A percentile compares a stretch with the other conserved stretches of the same genome.
phyloP scores from a whole-genome alignment of 192 early-diverging fungal genomes.

The Allomyces macrogynus region DNA sequence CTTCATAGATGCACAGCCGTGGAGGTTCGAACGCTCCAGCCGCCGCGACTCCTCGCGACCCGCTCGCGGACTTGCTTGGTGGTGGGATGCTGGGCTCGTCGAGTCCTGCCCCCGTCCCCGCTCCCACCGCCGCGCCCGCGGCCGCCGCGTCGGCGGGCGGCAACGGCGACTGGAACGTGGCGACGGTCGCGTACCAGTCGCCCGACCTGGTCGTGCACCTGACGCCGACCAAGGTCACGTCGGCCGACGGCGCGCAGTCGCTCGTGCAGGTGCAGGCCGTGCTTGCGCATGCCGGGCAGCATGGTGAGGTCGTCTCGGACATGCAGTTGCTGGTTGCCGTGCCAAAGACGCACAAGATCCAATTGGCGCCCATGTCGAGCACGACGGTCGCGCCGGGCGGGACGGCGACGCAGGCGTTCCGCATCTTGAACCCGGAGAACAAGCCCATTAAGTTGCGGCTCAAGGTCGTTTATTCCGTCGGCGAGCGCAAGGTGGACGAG shows the following conservation, averaged over 20 bases:
- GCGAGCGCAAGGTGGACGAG: constrained; percentile 25
- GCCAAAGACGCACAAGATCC: constrained; percentile 72
- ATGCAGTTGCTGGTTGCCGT: constrained; percentile 82
- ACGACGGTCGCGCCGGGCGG: constrained; percentile 36
- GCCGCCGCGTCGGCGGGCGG: constrained; percentile 2
- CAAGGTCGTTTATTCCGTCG: constrained; percentile 23
- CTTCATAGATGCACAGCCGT: too few relatives aligned
- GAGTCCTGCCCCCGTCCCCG: constrained; percentile 13
- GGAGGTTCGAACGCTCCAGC: too few relatives aligned
- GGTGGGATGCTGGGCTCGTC: constrained; percentile 10
- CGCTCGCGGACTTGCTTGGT: constrained; percentile 63
- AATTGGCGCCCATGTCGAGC: constrained; percentile 57
- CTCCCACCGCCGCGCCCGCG: constrained; percentile 12
- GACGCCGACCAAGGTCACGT: neutral
- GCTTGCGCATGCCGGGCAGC: too few relatives aligned
- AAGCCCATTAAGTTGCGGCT: constrained; percentile 27
- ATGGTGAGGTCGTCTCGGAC: constrained; percentile 29
- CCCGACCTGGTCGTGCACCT: constrained; percentile 2
- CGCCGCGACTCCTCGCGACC: constrained; percentile 15
- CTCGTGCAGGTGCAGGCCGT: too few relatives aligned
- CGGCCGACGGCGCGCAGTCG: neutral
- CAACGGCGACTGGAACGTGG: neutral
- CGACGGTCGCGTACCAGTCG: constrained; percentile 3
- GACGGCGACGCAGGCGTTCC: constrained; percentile 59
- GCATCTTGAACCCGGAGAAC: constrained; percentile 65